Evolutionary conservation across 2,329 filamentous ascomycete species (phyloP).

Genomic region (Dactylellina cionopaga): DNA sequence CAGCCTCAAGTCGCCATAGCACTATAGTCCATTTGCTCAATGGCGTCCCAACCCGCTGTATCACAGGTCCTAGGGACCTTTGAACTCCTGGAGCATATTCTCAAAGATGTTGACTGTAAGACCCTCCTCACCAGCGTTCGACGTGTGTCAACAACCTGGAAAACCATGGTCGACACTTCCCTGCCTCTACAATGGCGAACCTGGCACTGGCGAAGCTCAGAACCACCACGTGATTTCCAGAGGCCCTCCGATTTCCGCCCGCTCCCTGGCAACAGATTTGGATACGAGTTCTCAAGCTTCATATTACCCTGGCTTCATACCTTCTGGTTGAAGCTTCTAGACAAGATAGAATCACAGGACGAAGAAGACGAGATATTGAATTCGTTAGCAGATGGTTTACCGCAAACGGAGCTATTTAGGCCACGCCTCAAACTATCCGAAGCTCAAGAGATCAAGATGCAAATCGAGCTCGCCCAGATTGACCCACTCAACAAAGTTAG

Average conservation of each 20-base stretch:
- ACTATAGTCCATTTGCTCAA: too few species aligned
- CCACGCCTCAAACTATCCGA: constrained; percentile 3
- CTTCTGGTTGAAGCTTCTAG: constrained; percentile 17
- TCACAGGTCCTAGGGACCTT: constrained; percentile 24
- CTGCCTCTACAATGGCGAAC: constrained; percentile 36
- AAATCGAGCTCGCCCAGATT: too few species aligned
- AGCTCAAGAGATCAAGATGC: background rate
- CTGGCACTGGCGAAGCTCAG: constrained; percentile 17
- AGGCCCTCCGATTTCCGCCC: background rate
- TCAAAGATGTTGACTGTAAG: constrained; percentile 17
- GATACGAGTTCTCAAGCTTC: constrained; percentile 19
- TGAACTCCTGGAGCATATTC: constrained; percentile 39
- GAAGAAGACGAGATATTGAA: background rate
- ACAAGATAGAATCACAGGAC: background rate
- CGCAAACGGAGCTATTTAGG: constrained; percentile 19
- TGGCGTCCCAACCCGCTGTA: too few species aligned
- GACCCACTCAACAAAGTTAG: too few species aligned
- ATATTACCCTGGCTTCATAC: constrained; percentile 15
- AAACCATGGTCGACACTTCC: constrained; percentile 15
- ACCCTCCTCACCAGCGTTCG: constrained; percentile 14
- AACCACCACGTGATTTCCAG: constrained; percentile 8
- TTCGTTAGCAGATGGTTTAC: background rate
- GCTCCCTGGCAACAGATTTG: background rate
- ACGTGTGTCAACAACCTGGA: constrained; percentile 16
- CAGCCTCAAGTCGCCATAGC: too few species aligned